Evolutionary conservation across 2,329 filamentous ascomycete genomes (phyloP), one percentile per base, ranked within the genome.

Genomic region (Chrysoporthe deuterocubensis): DNA sequence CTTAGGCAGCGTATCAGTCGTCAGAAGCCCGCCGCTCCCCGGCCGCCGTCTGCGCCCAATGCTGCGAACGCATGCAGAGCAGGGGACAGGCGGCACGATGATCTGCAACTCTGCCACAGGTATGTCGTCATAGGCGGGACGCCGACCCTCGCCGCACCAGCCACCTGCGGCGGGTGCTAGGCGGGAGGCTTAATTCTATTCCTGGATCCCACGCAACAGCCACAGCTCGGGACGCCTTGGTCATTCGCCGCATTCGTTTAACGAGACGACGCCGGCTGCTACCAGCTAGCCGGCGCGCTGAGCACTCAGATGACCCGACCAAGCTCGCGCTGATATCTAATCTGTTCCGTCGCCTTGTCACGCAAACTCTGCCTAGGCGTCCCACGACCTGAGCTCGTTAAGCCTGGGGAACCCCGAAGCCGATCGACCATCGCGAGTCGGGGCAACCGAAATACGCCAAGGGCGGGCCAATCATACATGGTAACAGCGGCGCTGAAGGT

Each of bases 91-190:
- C 50, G 50, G 50, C 50, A 26, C 50, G 11, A 54, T 54, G 50
- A 54, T 54, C 54, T 37, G 54, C 54, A 57, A 57, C 32, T 57
- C 54, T 57, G 54, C 54, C 54, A 57, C 54, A 40, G 16, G n/a
- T 8, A 57, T 57, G 54, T 57, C 54, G 54, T 57, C 54, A 57
- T 57, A 40, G 54, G 32, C 16, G 34, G 32, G 34, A 9, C 14
- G 18, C 32, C 3, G 3, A 26, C 14, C 54, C 54, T 32, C 7
- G 54, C 32, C 34, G 4, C 54, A 57, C 54, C 54, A 57, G 54
- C 54, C 54, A 7, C 54, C 34, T 18, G 54, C 34, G 54, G 54
- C 54, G 40, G 54, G 54, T 57, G 54, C 34, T 16, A 18, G 13
- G 32, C 32, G 50, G 14, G 16, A 57, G 40, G 32, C 54, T 57